Base-by-base conservation (phyloP, 2,329 filamentous ascomycete species). In the Fusarium sp. region DNA sequence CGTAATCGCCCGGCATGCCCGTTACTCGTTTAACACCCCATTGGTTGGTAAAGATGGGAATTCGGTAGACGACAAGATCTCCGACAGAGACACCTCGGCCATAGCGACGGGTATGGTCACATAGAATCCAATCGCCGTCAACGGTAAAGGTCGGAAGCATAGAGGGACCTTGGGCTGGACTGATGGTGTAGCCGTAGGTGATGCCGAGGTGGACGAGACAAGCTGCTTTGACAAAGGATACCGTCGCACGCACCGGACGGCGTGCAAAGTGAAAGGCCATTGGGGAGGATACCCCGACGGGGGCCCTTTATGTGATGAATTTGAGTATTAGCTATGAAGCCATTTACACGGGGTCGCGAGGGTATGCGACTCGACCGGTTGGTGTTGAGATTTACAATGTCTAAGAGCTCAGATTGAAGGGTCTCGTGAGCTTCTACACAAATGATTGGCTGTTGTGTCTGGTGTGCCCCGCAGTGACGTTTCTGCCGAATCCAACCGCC, bases 91-190 rank as follows among this genome's bases (percentile, higher is more conserved):
- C 80, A 76, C 84, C 82, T 37, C 92, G 89, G 5, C 96, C 96
- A 33, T 90, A 87, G 8, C 92, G 90, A 82, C 92, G 89, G n/a
- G 87, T 84, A 75, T 91, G 91, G 69, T 91, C 91, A 63, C 94
- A 89, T 14, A 95, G 81, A 56, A 96, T 86, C 82, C 86, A 91
- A 79, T 96, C 93, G 65, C 91, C 92, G 10, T 86, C 82, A 2
- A 91, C 86, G 27, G 88, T 86, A 70, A 98, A 91, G 0, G 95
- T 98, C 9, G 96, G 96, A 60, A 97, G 89, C 97, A 98, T 98
- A 20, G 93, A 96, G 4, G 95, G 91, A 2, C 96, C 96, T 30
- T 86, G 86, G 17, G 91, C 91, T 5, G 86, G 82, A 22, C 88
- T 88, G 73, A 92, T 78, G 72, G 87, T 87, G 83, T 90, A 90